A percentile compares a stretch with the other conserved stretches of the same genome.
phyloP scores from a whole-genome alignment of 2,329 filamentous ascomycete genomes.

The Clarireedia paspali region DNA sequence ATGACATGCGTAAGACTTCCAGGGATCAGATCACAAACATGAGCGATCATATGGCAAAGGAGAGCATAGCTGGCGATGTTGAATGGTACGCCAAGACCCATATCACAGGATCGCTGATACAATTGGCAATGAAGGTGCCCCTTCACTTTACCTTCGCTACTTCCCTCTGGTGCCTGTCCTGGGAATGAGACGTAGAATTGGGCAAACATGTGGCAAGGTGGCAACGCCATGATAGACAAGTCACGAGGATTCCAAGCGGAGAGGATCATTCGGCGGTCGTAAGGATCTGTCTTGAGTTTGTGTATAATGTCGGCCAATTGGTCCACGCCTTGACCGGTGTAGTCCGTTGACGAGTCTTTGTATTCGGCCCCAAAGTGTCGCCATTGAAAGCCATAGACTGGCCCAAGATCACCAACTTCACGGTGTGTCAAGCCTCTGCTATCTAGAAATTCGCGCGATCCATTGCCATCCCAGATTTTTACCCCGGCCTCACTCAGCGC shows the following conservation, averaged over 20 bases:
- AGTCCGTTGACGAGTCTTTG: constrained; percentile 69
- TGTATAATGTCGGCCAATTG: constrained; percentile 86
- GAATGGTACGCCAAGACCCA: constrained; percentile 92
- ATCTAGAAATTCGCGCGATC: constrained; percentile 84
- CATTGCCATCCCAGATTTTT: constrained; percentile 98
- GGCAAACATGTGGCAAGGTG: constrained; percentile 95
- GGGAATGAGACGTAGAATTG: constrained; percentile 58
- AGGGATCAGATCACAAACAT: constrained; percentile 75
- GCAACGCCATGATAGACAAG: constrained; percentile 79
- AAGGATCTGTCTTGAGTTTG: constrained; percentile 76
- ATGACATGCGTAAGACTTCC: constrained; percentile 90
- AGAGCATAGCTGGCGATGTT: constrained; percentile 95
- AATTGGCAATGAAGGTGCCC: constrained; percentile 79
- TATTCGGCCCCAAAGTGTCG: constrained; percentile 95
- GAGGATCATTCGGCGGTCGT: constrained; percentile 83
- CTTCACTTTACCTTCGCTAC: constrained; percentile 49
- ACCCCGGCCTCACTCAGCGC: constrained; percentile 72
- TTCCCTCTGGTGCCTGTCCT: constrained; percentile 22
- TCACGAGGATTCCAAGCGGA: constrained; percentile 92
- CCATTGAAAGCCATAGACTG: constrained; percentile 98
- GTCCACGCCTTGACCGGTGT: constrained; percentile 82
- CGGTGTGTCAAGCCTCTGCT: constrained; percentile 73
- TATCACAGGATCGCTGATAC: constrained; percentile 92
- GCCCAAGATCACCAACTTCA: constrained; percentile 81
- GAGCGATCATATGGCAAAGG: constrained; percentile 89